Evolutionary conservation across 257 asterid species (phyloP), one percentile per base, ranked within the genome.

Genomic region (Ilex asprella): DNA sequence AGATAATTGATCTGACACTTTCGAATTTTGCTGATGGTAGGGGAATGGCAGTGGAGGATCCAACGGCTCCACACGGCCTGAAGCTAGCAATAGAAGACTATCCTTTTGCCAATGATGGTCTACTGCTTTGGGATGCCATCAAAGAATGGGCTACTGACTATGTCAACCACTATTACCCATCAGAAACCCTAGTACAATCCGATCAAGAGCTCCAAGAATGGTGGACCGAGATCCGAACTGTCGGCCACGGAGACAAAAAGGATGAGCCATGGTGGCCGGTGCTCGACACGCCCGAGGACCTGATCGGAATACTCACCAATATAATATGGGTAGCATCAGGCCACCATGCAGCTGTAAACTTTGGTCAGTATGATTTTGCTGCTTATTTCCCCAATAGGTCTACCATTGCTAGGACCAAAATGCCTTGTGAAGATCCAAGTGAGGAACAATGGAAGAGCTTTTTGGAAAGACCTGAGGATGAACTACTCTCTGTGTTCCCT

Each of bases 41-140:
- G 73, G 98, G 98, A 63, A 62, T 91, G 86, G 96, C 96, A 5
- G 95, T 75, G 66, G 78, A 70, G 73, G 98, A 91, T 69, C 83
- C 88, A 57, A 70, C 41, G 0, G 84, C 88, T 53, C 94, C 91
- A 7, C 82, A 84, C 54, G 94, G 95, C 13, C 57, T 88, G 30
- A 91, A 79, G 73, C 73, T 91, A 56, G 64, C 89, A 50, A 82
- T 91, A 15, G 78, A 86, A 65, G 96, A 91, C 67, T 91, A 88
- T 68, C 96, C 94, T 30, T 91, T 72, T 21, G 96, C 96, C 2
- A 86, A 63, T 39, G 94, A 91, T 49, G 98, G 95, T 15, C 68
- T 88, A 64, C 67, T 85, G 12, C 61, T 88, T 11, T 91, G 96
- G 98, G 94, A 81, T 57, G 69, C 72, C 57, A 75, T 91, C 52